These are phyloP conservation scores for Solanum aculeatissimum DNA, from an alignment of 305 asterid species.

Conservation along the genomic window DNA sequence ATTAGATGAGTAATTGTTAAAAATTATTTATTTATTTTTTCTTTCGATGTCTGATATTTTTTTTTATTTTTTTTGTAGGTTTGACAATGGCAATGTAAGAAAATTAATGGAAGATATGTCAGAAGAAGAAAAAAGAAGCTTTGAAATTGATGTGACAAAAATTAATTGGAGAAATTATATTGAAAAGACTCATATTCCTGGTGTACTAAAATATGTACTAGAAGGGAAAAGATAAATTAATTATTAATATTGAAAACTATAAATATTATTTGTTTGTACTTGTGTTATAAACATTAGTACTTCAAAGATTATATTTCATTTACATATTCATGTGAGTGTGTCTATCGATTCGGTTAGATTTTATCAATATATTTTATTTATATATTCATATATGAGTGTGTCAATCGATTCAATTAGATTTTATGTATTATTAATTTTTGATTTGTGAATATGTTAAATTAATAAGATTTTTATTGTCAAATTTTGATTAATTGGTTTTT, in stretches of 20 bases:
- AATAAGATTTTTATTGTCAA: no score
- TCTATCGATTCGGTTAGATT: no score
- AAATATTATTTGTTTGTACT: no score
- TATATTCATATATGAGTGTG: no score
- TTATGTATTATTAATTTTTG: no score
- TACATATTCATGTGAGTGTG: no score
- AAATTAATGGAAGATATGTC: not conserved
- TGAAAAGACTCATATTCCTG: not conserved
- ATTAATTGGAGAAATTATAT: not conserved
- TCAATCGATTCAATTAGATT: no score
- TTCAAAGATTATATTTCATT: no score
- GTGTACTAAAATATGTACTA: not conserved
- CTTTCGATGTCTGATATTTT: not conserved
- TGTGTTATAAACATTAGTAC: not conserved
- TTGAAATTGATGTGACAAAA: not conserved
- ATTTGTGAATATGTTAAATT: no score
- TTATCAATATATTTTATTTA: no score
- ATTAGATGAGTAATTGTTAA: not conserved
- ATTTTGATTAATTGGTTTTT: no score
- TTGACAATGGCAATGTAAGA: not conserved
- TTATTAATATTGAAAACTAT: not conserved
- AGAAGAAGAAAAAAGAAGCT: not conserved
- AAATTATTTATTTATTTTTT: not conserved
- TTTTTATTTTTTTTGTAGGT: not conserved
- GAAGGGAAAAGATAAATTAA: not conserved